A percentile compares a stretch with the other conserved stretches of the same genome.
phyloP scores from a whole-genome alignment of 2,329 filamentous ascomycete genomes.

The Cladophialophora psammophila region DNA sequence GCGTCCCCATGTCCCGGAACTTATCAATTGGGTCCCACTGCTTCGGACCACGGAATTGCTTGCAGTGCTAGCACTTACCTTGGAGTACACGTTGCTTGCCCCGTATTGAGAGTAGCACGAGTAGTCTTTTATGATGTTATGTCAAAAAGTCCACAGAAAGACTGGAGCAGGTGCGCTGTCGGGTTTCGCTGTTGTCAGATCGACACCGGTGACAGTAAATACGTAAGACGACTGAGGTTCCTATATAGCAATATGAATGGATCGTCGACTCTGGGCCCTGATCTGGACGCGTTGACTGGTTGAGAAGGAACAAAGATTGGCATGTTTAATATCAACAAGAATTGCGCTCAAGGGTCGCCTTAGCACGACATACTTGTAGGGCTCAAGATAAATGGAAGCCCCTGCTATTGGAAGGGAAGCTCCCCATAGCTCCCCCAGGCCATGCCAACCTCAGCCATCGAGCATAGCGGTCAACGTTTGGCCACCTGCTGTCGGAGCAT shows the following conservation, averaged over 20 bases:
- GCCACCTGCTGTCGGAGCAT: background rate
- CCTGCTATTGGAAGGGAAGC: background rate
- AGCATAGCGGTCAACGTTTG: background rate
- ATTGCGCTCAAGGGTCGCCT: background rate
- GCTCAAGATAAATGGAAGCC: background rate
- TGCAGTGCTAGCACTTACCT: background rate
- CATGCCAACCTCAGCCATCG: background rate
- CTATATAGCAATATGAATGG: background rate
- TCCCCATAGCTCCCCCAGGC: background rate
- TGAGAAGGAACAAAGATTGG: slow-evolving; percentile 1
- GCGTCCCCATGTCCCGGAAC: background rate
- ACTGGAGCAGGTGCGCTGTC: background rate
- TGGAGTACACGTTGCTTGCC: background rate
- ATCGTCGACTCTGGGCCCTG: background rate
- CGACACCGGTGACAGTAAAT: background rate
- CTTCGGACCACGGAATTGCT: slow-evolving; percentile 8
- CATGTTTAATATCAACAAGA: background rate
- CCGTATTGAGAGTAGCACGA: background rate
- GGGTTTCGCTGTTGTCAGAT: background rate
- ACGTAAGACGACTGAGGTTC: background rate
- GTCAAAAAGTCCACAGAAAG: background rate
- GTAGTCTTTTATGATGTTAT: background rate
- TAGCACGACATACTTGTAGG: slow-evolving; percentile 1
- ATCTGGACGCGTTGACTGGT: background rate
- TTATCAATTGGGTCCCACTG: slow-evolving; percentile 2